Evolutionary conservation across 1,284 basidiomycete genomes (phyloP).

Genomic region (Earliella scabrosa): DNA sequence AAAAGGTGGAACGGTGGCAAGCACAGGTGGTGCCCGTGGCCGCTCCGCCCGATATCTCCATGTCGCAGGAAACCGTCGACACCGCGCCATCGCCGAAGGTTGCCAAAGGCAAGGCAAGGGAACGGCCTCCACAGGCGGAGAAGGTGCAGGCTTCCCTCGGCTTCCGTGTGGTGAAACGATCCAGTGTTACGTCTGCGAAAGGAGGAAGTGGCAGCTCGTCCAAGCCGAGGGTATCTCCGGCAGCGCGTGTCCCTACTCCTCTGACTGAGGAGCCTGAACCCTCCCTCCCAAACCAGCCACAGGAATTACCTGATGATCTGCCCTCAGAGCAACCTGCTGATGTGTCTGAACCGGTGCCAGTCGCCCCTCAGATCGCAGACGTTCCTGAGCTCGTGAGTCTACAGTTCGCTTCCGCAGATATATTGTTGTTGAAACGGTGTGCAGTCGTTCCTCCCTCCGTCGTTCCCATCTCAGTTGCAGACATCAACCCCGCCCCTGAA

Average conservation of each 20-base stretch:
- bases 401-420: constrained; percentile 33
- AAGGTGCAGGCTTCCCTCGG: constrained; percentile 23
- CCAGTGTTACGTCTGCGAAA: constrained; percentile 19
- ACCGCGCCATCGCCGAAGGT: neutral
- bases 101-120: constrained; percentile 22
- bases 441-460: constrained; percentile 40
- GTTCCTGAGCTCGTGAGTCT: constrained; percentile 34
- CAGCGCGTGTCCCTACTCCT: constrained; percentile 8
- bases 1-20: constrained; percentile 35
- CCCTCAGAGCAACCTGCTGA: neutral
- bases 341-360: neutral
- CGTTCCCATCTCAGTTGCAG: constrained; percentile 42
- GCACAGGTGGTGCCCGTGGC: constrained; percentile 23
- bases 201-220: constrained; percentile 7
- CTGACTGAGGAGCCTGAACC: neutral
- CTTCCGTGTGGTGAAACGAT: constrained; percentile 22
- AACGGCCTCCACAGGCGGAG: constrained; percentile 1
- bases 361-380: constrained; percentile 20
- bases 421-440: constrained; percentile 11
- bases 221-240: constrained; percentile 7
- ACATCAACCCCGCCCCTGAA: constrained; percentile 41
- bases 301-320: neutral
- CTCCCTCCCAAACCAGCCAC: neutral
- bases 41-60: constrained; percentile 1
- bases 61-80: neutral